Conservation (phyloP, 257 asterid species). For the Solanum stenotomum region DNA sequence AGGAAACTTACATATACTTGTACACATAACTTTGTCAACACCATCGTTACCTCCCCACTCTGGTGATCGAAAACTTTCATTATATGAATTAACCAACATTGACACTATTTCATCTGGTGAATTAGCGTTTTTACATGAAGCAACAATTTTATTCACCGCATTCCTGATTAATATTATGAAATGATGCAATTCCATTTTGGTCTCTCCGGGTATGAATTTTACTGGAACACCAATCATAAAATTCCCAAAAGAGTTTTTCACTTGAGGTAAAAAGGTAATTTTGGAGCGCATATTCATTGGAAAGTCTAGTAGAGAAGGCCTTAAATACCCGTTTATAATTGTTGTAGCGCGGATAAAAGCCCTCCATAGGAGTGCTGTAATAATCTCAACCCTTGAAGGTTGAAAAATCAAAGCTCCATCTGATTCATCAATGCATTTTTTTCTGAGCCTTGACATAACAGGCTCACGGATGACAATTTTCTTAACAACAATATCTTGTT, state of each 20-base stretch:
- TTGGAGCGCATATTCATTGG: neutral
- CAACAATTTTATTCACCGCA: neutral
- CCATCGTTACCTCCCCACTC: neutral
- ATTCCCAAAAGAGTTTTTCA: neutral
- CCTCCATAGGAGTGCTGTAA: neutral
- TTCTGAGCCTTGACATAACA: neutral
- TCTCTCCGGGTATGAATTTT: neutral
- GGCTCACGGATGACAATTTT: neutral
- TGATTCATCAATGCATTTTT: neutral
- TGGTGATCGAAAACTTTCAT: neutral
- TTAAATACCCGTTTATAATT: neutral
- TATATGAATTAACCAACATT: neutral
- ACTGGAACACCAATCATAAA: neutral
- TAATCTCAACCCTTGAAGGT: neutral
- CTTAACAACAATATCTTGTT: neutral
- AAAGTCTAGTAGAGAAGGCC: neutral
- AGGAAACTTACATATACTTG: conserved; percentile 1
- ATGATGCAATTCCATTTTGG: neutral
- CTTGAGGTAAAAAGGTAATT: neutral
- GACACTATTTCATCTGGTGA: neutral
- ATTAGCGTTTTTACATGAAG: neutral
- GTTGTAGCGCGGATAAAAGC: neutral
- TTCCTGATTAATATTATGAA: neutral
- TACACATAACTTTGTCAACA: neutral
- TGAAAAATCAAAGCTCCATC: neutral